Evolutionary conservation across 148 eudicot species (phyloP).

Genomic region (Talinum fruticosum): DNA sequence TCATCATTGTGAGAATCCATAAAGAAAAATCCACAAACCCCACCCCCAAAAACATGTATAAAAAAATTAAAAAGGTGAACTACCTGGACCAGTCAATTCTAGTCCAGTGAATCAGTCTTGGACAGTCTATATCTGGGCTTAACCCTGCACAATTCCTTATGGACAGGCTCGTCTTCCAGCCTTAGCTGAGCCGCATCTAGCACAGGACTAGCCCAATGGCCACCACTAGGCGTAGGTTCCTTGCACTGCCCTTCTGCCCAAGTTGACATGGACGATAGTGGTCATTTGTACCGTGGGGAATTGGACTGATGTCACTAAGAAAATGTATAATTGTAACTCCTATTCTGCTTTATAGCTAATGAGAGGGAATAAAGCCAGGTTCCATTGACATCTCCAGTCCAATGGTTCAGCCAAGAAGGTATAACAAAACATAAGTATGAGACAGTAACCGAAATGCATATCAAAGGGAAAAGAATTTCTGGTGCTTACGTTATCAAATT

Average conservation of each 20-base stretch:
- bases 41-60: neutral
- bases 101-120: neutral
- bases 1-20: neutral
- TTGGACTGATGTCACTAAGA: neutral
- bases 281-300: neutral
- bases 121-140: neutral
- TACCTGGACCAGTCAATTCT: neutral
- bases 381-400: neutral
- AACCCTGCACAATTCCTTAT: neutral
- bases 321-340: neutral
- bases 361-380: neutral
- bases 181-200: neutral
- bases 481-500: slow-evolving; percentile 86
- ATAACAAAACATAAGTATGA: neutral
- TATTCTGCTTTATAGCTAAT: neutral
- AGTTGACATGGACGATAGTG: neutral
- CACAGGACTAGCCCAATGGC: neutral
- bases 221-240: neutral
- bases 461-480: neutral
- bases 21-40: neutral
- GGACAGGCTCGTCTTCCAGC: neutral
- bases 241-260: neutral
- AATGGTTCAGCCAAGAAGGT: neutral
- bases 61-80: neutral
- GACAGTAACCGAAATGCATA: neutral